Evolutionary conservation across 1,284 basidiomycete species (phyloP), one percentile per base, ranked within the genome.

Genomic region (Ceratobasidium sp.): DNA sequence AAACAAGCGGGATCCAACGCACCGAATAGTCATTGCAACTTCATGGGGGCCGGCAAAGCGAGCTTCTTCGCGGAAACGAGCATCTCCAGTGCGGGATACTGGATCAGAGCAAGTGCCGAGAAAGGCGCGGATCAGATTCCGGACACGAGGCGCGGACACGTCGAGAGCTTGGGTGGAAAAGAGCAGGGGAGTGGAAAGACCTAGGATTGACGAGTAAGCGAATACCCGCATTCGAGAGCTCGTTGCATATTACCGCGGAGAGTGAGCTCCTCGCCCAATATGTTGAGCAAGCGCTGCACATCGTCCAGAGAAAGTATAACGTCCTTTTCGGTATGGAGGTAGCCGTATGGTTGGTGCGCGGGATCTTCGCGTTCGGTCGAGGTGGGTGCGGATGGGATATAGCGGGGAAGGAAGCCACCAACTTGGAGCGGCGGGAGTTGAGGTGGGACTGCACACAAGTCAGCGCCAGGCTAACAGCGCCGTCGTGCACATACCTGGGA

Each of bases 91-190:
- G 81, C 81, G 56, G 81, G 82, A 41, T 84, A 84, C 73, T 82
- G 82, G 61, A 82, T 79, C 78, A 79, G 80, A 75, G 22, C 83
- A 74, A 7, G 81, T 81, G 19, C 78, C 77, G 39, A 96, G 82
- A 83, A 95, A 97, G 1, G 90, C 83, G 41, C 89, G 86, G 77
- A 96, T 90, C 59, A 97, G 86, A 71, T 90, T 84, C 77, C 87
- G 90, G 77, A 94, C 89, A 51, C 89, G 87, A 29, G 88, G 84
- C 7, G 89, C 85, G 49, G 89, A 91, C 56, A 96, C 86, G 79
- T 96, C 94, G 74, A 97, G 88, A 27, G 94, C 94, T 78, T 92
- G 89, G 37, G 89, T 90, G 34, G 92, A 93, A 84, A 97, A 96
- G 76, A 97, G 89, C 82, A 96, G 90, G 14, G 95, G 95, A 1